Conservation (phyloP, 352 stramenopile species). For the Globisporangium emineosum region DNA sequence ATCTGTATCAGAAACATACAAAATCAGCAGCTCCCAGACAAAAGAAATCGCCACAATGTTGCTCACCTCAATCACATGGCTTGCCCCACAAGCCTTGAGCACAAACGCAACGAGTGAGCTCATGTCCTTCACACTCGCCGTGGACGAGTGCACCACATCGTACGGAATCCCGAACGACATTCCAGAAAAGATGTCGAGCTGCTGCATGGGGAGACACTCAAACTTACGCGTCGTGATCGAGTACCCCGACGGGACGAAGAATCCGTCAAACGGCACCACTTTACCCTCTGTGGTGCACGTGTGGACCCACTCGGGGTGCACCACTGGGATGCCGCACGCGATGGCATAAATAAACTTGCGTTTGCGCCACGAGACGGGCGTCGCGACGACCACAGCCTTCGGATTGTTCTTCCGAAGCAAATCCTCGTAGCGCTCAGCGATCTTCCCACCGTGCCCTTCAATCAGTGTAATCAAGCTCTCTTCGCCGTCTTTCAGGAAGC, state of each 20-base stretch:
- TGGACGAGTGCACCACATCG: conserved; percentile 33
- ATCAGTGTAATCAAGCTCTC: conserved; percentile 52
- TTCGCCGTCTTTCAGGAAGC: conserved; percentile 54
- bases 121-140: conserved; percentile 39
- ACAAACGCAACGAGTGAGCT: conserved; percentile 50
- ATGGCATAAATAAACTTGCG: conserved; percentile 81
- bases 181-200: conserved; percentile 61
- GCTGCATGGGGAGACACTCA: conserved; percentile 38
- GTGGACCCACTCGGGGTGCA: conserved; percentile 81
- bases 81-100: conserved; percentile 58
- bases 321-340: conserved; percentile 74
- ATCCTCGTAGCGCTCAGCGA: conserved; percentile 46
- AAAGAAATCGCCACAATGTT: background rate
- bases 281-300: conserved; percentile 46
- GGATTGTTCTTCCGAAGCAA: conserved; percentile 40
- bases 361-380: conserved; percentile 69
- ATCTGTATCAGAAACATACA: background rate
- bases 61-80: conserved; percentile 53
- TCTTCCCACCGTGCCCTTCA: conserved; percentile 61
- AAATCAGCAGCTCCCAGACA: background rate
- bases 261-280: conserved; percentile 66
- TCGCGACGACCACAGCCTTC: conserved; percentile 74
- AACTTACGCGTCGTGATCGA: conserved; percentile 63
- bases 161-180: conserved; percentile 61
- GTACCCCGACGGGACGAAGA: conserved; percentile 65